Percentiles rank a stretch among this genome's conserved stretches.
Evolutionary conservation across 495 filamentous ascomycete genomes (phyloP).

Genomic region (Immersiella caudata): DNA sequence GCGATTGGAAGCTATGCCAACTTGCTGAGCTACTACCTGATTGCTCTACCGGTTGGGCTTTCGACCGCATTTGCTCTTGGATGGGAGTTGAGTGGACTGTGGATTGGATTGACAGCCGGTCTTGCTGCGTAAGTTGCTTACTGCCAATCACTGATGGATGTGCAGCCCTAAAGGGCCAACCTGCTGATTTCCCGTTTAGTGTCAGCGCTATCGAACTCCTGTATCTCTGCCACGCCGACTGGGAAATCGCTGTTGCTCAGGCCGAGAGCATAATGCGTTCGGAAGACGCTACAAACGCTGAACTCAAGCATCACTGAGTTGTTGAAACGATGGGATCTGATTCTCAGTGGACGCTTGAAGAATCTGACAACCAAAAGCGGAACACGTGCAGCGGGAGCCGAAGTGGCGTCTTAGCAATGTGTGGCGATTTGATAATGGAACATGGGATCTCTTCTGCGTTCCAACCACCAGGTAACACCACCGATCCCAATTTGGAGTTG

Average conservation of each 20-base stretch:
- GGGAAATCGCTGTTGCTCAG: conserved; percentile 31
- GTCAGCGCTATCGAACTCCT: conserved; percentile 30
- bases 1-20: conserved; percentile 79
- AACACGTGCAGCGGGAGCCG: no score
- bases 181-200: conserved; percentile 19
- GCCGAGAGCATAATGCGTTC: conserved; percentile 30
- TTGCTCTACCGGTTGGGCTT: conserved; percentile 77
- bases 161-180: neutral
- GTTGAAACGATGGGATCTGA: neutral
- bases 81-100: conserved; percentile 72
- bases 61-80: conserved; percentile 65
- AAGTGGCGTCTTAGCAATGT: no score
- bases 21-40: conserved; percentile 74
- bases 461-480: no score
- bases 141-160: no score
- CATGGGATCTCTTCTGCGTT: no score
- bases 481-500: no score
- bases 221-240: conserved; percentile 32
- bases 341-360: no score
- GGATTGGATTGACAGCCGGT: conserved; percentile 68
- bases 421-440: no score
- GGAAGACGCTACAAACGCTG: conserved; percentile 28
- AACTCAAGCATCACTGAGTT: conserved; percentile 15
- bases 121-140: conserved; percentile 46
- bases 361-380: no score